Evolutionary conservation across 371 early-diverging fungal species (phyloP).

Genomic region (Dinochytrium kinnereticum): DNA sequence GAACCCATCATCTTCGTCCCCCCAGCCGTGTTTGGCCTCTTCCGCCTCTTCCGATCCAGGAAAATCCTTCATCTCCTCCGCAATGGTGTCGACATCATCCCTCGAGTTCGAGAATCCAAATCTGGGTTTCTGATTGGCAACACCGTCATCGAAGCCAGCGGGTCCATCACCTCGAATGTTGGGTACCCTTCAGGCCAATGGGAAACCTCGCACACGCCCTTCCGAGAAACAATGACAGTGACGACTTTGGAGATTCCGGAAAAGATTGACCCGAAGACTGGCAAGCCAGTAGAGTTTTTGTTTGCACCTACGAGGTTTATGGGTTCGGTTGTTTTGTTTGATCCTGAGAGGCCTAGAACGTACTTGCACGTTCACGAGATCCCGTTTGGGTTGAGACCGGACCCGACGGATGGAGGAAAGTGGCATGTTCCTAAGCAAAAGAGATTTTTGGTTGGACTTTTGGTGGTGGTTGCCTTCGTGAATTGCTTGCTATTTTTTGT

Average conservation of each 20-base stretch:
- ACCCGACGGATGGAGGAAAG: background rate
- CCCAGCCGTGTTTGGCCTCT: background rate
- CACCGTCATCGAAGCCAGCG: background rate
- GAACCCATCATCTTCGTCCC: background rate
- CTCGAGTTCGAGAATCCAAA: background rate
- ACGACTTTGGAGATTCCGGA: background rate
- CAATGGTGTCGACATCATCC: background rate
- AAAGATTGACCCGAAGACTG: background rate
- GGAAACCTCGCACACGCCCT: background rate
- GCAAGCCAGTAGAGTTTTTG: background rate
- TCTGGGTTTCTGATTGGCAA: background rate
- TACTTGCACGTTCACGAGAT: background rate
- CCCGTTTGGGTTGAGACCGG: slow-evolving; percentile 1
- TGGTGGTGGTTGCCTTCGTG: background rate
- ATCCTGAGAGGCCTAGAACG: background rate
- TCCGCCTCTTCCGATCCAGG: background rate
- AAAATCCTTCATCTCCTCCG: background rate
- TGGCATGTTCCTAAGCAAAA: background rate
- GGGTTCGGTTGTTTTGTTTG: background rate
- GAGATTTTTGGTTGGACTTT: background rate
- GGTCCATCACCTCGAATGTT: background rate
- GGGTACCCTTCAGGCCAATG: background rate
- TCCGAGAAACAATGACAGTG: background rate
- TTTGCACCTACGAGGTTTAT: background rate
- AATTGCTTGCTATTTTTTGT: background rate